Percentiles rank a stretch among this genome's conserved stretches.
Evolutionary conservation across 129 eudicot species (phyloP).

Genomic region (Artemisia argyi): DNA sequence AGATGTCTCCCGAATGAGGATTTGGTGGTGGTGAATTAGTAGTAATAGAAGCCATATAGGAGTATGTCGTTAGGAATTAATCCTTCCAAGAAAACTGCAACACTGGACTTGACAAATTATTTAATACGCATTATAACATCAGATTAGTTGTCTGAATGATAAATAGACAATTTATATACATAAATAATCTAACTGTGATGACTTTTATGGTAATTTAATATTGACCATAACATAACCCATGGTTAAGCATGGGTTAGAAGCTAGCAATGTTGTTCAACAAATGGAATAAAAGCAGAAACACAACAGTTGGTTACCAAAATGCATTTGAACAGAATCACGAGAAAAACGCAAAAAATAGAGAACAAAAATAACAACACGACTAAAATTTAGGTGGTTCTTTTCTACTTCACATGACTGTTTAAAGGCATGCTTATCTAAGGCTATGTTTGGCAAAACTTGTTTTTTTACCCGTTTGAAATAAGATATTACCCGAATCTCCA

Average conservation of each 20-base stretch:
- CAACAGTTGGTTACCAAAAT: not conserved
- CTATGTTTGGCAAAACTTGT: too few relatives aligned
- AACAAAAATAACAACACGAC: too few relatives aligned
- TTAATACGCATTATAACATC: not conserved
- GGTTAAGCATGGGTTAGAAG: constrained; percentile 18
- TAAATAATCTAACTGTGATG: not conserved
- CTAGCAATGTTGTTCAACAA: constrained; percentile 7
- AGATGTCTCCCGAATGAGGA: not conserved
- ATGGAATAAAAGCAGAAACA: constrained; percentile 21
- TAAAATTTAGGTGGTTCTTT: too few relatives aligned
- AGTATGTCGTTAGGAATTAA: not conserved
- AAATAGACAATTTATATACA: not conserved
- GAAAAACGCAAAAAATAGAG: too few relatives aligned
- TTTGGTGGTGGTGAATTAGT: too few relatives aligned
- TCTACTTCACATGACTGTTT: too few relatives aligned
- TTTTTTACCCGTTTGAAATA: too few relatives aligned
- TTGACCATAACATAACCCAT: constrained; percentile 9
- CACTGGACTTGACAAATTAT: not conserved
- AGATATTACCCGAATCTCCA: too few relatives aligned
- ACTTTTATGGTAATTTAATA: constrained; percentile 4
- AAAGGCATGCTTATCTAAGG: too few relatives aligned
- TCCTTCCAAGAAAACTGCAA: not conserved
- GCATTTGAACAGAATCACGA: constrained; percentile 7
- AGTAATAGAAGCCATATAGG: not conserved
- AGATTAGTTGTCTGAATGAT: not conserved